A percentile compares a stretch with the other conserved stretches of the same genome.
These are phyloP conservation scores for Naganishia kalamii DNA, from an alignment of 768 basidiomycete species.

Conservation along the genomic window DNA sequence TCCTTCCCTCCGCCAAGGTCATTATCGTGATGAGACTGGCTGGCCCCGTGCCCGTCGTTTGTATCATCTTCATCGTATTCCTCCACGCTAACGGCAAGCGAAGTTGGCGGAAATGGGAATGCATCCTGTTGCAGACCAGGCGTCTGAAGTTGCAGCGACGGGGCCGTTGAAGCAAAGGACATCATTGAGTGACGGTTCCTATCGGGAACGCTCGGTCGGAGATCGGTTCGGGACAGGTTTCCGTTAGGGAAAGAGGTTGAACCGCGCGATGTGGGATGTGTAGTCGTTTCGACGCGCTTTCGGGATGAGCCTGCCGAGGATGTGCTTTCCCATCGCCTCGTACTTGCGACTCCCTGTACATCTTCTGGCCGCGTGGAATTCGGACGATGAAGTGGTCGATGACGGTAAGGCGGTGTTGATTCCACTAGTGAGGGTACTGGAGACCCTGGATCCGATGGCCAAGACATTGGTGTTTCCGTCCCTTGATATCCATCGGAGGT, in stretches of 20 bases:
- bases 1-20: neutral
- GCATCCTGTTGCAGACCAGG: neutral
- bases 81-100: neutral
- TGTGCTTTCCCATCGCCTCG: neutral
- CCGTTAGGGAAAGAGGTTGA: neutral
- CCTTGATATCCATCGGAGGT: too few relatives aligned
- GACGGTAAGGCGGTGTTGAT: too few relatives aligned
- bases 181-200: neutral
- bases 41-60: neutral
- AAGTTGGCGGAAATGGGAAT: neutral
- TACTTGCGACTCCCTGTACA: neutral
- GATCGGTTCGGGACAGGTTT: neutral
- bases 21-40: neutral
- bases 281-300: neutral
- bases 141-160: neutral
- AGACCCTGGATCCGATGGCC: too few relatives aligned
- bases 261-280: neutral
- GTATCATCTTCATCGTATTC: neutral
- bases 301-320: neutral
- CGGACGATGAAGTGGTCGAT: too few relatives aligned
- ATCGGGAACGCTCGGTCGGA: neutral
- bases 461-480: too few relatives aligned
- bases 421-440: too few relatives aligned
- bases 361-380: too few relatives aligned
- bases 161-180: neutral